phyloP scores from a whole-genome alignment of 2,329 filamentous ascomycete species.

The Tolypocladium sp. region DNA sequence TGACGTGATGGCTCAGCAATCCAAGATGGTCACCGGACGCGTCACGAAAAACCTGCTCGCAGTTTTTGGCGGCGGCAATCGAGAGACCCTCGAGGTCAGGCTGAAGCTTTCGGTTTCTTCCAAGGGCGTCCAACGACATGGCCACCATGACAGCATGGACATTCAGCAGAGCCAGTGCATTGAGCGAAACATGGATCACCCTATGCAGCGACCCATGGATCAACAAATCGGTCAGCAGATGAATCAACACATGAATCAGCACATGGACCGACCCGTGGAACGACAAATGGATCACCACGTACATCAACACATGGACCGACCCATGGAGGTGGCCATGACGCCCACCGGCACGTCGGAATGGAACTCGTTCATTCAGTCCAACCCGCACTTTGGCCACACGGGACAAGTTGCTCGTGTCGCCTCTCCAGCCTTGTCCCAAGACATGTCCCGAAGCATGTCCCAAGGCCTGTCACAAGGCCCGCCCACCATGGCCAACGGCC shows the following conservation, averaged over 20 bases:
- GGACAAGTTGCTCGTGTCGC: conserved; percentile 21
- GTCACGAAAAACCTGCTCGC: conserved; percentile 81
- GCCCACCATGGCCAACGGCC: neutral
- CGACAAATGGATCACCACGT: conserved; percentile 2
- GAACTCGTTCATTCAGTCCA: conserved; percentile 67
- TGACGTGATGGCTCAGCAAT: conserved; percentile 41
- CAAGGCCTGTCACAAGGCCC: conserved; percentile 19
- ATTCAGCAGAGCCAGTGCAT: conserved; percentile 3
- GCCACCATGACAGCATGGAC: conserved; percentile 14
- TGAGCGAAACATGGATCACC: conserved; percentile 3
- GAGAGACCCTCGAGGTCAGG: conserved; percentile 88
- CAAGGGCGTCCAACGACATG: conserved; percentile 32
- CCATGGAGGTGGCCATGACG: conserved; percentile 27
- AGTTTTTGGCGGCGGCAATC: conserved; percentile 72
- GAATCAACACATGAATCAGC: conserved; percentile 4
- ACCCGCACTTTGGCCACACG: conserved; percentile 41
- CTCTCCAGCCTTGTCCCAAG: conserved; percentile 26
- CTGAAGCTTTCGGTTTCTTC: conserved; percentile 75
- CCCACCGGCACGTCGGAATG: conserved; percentile 64
- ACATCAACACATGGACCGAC: conserved; percentile 9
- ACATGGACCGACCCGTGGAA: conserved; percentile 7
- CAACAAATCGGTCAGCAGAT: conserved; percentile 11
- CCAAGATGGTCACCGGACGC: conserved; percentile 76
- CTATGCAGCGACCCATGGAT: conserved; percentile 7
- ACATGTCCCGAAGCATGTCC: conserved; percentile 13